These are phyloP conservation scores for Haematococcus lacustris DNA, from an alignment of 139 green algal species.

Conservation along the genomic window DNA sequence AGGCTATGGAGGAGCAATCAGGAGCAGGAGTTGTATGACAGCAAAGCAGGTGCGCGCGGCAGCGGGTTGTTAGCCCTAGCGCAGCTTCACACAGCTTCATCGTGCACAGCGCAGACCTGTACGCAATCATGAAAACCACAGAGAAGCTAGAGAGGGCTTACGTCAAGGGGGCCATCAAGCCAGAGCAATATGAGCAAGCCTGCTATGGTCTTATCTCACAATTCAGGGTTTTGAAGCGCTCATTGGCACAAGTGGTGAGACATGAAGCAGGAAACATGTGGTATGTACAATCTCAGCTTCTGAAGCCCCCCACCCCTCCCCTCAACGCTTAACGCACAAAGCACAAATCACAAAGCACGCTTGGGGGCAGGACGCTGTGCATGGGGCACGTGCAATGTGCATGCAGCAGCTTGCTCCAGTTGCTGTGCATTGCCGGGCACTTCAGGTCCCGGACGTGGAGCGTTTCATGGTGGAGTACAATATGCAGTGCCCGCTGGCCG, in stretches of 20 bases:
- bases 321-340: too few relatives aligned
- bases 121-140: slow-evolving; percentile 85
- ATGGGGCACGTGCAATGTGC: not conserved
- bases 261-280: too few relatives aligned
- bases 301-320: too few relatives aligned
- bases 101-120: slow-evolving; percentile 66
- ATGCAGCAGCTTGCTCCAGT: not conserved
- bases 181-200: slow-evolving; percentile 74
- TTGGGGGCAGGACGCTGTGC: not conserved
- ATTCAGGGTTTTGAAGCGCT: slow-evolving; percentile 80
- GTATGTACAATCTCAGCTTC: too few relatives aligned
- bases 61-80: not conserved
- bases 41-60: not conserved
- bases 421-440: not conserved
- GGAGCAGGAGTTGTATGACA: not conserved
- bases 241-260: slow-evolving; percentile 57
- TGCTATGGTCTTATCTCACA: slow-evolving; percentile 86
- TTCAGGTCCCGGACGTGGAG: slow-evolving; percentile 80
- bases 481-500: slow-evolving; percentile 91
- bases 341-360: too few relatives aligned
- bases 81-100: not conserved
- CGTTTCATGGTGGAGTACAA: slow-evolving; percentile 84
- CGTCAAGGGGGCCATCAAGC: slow-evolving; percentile 63
- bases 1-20: not conserved
- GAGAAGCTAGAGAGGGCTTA: slow-evolving; percentile 89